phyloP scores from a whole-genome alignment of 108 stramenopile genomes.

The Cyclotella kingstonii region DNA sequence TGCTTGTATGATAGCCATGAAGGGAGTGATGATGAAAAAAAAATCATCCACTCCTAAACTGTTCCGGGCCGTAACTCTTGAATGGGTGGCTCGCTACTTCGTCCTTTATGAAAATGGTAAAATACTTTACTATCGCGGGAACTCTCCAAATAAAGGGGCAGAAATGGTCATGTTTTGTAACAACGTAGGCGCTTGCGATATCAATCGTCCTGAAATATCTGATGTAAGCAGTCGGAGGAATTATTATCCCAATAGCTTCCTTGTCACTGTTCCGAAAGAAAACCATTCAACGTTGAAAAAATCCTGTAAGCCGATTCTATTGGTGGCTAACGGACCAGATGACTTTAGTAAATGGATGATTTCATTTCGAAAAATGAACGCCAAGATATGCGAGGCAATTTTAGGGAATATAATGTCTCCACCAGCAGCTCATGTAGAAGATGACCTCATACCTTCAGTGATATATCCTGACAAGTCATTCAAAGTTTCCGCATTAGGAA shows the following conservation, averaged over 20 bases:
- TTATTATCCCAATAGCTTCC: conserved; percentile 24
- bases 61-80: conserved; percentile 9
- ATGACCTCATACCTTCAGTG: neutral
- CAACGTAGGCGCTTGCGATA: conserved; percentile 10
- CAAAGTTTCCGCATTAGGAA: conserved; percentile 4
- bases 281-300: conserved; percentile 1
- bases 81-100: conserved; percentile 30
- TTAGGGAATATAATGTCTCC: neutral
- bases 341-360: conserved; percentile 30
- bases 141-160: neutral
- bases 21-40: conserved; percentile 26
- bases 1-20: conserved; percentile 5
- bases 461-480: neutral
- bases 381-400: neutral
- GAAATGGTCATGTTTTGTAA: conserved; percentile 16
- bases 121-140: conserved; percentile 16
- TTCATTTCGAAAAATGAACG: conserved; percentile 20
- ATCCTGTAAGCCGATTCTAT: conserved; percentile 3
- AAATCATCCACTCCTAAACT: conserved; percentile 18
- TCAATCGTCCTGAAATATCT: conserved; percentile 12
- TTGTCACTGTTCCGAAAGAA: conserved; percentile 13
- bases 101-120: conserved; percentile 26
- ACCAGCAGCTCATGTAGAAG: neutral
- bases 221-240: conserved; percentile 10
- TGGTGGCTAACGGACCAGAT: conserved; percentile 24